phyloP scores from a whole-genome alignment of 1,139 yeast species.

The Saccharomyces hybrid region DNA sequence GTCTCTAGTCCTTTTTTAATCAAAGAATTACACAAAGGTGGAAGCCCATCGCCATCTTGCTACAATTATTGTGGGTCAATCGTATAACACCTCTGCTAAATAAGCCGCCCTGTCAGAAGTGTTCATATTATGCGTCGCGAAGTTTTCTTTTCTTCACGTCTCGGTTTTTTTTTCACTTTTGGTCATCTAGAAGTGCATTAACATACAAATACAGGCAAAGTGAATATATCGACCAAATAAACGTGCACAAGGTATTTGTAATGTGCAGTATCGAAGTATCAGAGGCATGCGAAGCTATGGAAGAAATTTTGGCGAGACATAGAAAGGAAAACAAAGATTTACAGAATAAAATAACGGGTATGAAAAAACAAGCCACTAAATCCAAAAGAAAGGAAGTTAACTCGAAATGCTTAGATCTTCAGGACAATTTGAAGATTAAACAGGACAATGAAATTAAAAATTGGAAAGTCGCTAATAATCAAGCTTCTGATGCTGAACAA shows the following conservation, averaged over 20 bases:
- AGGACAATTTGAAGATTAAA: constrained; percentile 43
- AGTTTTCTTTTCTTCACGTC: background rate
- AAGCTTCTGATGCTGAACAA: constrained; percentile 17
- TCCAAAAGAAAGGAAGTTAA: constrained; percentile 57
- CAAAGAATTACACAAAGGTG: background rate
- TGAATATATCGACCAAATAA: background rate
- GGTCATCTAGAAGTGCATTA: background rate
- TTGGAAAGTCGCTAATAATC: constrained; percentile 8
- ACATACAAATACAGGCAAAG: background rate
- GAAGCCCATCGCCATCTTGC: background rate
- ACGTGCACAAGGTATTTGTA: background rate
- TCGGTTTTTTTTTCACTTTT: background rate
- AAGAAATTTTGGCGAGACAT: constrained; percentile 55
- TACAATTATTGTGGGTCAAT: background rate
- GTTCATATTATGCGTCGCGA: background rate
- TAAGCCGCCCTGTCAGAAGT: background rate
- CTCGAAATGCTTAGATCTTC: constrained; percentile 51
- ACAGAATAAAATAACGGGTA: constrained; percentile 56
- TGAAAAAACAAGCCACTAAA: constrained; percentile 79
- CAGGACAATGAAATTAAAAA: constrained; percentile 46
- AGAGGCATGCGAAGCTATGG: constrained; percentile 24
- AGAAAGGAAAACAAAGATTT: constrained; percentile 62
- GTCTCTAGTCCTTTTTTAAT: background rate
- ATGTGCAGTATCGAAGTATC: background rate
- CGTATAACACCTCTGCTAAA: background rate